Conservation (phyloP, 2,329 filamentous ascomycete genomes). For the Colletotrichum destructivum region DNA sequence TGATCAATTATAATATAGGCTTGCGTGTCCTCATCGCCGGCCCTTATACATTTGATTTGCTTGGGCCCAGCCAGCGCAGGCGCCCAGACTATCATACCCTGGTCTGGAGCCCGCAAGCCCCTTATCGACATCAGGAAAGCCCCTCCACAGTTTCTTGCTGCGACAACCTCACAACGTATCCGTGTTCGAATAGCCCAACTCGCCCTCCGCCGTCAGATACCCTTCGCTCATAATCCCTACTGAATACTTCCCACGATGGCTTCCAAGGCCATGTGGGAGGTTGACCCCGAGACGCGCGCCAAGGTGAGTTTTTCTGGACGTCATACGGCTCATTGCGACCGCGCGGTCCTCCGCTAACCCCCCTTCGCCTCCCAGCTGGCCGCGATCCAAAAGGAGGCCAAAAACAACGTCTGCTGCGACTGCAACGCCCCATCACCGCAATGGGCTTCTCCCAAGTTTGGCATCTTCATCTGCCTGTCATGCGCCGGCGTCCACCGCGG, state of each 20-base stretch:
- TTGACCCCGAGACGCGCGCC: constrained; percentile 95
- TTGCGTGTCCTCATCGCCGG: constrained; percentile 10
- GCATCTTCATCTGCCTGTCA: constrained; percentile 97
- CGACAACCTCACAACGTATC: constrained; percentile 29
- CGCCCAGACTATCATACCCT: constrained; percentile 32
- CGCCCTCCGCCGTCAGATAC: constrained; percentile 3
- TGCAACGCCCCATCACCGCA: constrained; percentile 96
- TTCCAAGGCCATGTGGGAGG: constrained; percentile 94
- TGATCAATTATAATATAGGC: neutral
- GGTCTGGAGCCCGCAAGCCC: constrained; percentile 32
- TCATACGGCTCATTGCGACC: constrained; percentile 22
- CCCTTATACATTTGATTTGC: constrained; percentile 7
- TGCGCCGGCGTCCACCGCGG: constrained; percentile 96
- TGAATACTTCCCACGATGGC: constrained; percentile 62
- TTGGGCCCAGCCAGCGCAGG: constrained; percentile 20
- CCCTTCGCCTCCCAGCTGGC: constrained; percentile 74
- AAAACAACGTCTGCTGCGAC: constrained; percentile 94
- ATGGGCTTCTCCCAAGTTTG: constrained; percentile 98
- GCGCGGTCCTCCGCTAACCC: constrained; percentile 25
- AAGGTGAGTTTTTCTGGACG: constrained; percentile 74
- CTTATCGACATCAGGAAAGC: constrained; percentile 38
- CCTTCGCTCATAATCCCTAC: constrained; percentile 6
- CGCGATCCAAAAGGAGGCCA: constrained; percentile 89
- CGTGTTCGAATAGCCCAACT: neutral
- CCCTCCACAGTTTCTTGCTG: constrained; percentile 39